These are phyloP conservation scores for Venturia aucupariae DNA, from an alignment of 2,329 filamentous ascomycete species.

Conservation along the genomic window DNA sequence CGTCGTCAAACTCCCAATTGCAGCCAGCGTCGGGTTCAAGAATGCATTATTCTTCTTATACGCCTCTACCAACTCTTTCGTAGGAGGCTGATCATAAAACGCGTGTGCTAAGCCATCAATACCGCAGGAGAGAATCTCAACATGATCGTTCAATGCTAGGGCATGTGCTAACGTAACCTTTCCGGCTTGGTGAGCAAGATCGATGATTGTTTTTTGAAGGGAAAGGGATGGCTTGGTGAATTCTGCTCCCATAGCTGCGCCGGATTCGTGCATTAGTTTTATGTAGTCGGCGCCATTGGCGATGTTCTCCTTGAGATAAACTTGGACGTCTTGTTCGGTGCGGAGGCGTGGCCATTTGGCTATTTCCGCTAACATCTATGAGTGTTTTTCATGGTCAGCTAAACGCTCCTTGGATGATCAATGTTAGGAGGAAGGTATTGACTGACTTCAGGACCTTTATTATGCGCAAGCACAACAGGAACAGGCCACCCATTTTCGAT, in stretches of 20 bases:
- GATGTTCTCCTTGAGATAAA: conserved; percentile 33
- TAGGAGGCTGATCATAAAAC: conserved; percentile 32
- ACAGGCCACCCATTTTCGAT: conserved; percentile 45
- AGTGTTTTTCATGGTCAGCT: no score
- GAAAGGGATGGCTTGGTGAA: conserved; percentile 33
- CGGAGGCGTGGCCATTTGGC: conserved; percentile 40
- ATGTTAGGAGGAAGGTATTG: background rate
- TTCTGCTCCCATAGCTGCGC: conserved; percentile 29
- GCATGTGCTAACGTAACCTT: conserved; percentile 34
- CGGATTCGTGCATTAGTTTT: conserved; percentile 44
- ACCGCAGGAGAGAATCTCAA: conserved; percentile 33
- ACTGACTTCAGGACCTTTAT: conserved; percentile 24
- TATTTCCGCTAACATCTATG: conserved; percentile 30
- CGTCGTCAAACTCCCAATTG: conserved; percentile 32
- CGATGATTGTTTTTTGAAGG: conserved; percentile 38
- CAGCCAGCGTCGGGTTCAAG: conserved; percentile 34
- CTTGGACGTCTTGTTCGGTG: conserved; percentile 31
- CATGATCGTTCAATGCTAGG: conserved; percentile 29
- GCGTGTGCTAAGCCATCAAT: conserved; percentile 37
- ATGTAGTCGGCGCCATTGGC: conserved; percentile 39
- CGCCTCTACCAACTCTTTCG: conserved; percentile 30
- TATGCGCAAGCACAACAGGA: conserved; percentile 32
- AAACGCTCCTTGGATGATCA: conserved; percentile 12
- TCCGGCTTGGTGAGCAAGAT: conserved; percentile 29
- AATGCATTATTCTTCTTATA: conserved; percentile 34